Base-by-base conservation (phyloP, 176 grass and related monocot species). In the Olyra latifolia region DNA sequence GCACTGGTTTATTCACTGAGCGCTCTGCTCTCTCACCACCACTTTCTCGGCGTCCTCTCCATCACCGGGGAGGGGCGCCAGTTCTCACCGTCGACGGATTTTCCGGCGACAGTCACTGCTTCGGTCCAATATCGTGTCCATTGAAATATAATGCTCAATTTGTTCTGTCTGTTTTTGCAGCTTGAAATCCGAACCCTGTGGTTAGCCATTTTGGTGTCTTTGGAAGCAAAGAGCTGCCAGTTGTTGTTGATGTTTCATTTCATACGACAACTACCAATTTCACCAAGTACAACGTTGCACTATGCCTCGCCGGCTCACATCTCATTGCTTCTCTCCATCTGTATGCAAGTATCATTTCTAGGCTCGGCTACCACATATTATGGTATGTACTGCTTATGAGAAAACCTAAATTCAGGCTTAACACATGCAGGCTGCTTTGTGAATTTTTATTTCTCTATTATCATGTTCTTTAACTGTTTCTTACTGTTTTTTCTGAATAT, bases 161-260 rank as follows among this genome's bases (percentile, higher is more conserved):
- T n/a, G n/a, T n/a, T n/a, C n/a, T n/a, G n/a, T n/a, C n/a, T n/a
- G n/a, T n/a, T n/a, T n/a, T n/a, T n/a, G n/a, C n/a, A n/a, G n/a
- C n/a, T n/a, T n/a, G n/a, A n/a, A 93, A 81, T 56, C 45, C 93
- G 54, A 93, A 93, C 84, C 93, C 93, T 83, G 86, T 85, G 58
- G 80, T 97, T 82, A 90, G 79, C 47, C 52, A 93, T 69, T 93
- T 90, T 88, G 83, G 79, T 69, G 90, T 93, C 44, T 88, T 97
- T 74, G 93, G 90, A 46, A 91, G 79, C 59, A 86, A 85, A 74
- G 78, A 78, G 48, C 62, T 97, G 47, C 90, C 85, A 57, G 80
- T 93, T 79, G 93, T 85, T 56, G 88, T 89, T 68, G 93, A 97
- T 59, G 76, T 87, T 69, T 87, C 90, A 87, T 97, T 93, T 75